A percentile compares a stretch with the other conserved stretches of the same genome.
phyloP scores from a whole-genome alignment of 345 rosid genomes.

The Gossypium australe region DNA sequence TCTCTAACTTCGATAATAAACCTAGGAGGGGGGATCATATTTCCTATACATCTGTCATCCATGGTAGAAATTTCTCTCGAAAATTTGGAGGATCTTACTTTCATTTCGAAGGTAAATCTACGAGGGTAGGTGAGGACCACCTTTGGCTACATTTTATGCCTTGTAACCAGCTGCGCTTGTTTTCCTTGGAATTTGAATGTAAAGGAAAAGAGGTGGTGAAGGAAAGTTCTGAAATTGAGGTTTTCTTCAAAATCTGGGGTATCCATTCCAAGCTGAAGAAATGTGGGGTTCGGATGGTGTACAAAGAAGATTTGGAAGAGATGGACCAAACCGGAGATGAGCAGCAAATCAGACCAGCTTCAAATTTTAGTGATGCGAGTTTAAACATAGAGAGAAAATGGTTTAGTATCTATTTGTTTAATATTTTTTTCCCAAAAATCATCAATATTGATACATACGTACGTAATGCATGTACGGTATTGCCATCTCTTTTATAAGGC shows the following conservation, averaged over 20 bases:
- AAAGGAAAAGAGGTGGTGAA: background rate
- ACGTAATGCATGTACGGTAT: background rate
- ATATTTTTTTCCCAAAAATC: background rate
- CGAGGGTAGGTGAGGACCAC: background rate
- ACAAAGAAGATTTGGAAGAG: background rate
- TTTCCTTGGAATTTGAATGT: background rate
- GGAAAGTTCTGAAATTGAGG: background rate
- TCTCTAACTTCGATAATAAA: background rate
- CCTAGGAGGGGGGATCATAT: fast-evolving
- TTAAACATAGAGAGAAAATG: background rate
- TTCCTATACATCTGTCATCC: background rate
- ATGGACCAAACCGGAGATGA: background rate
- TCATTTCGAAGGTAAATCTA: background rate
- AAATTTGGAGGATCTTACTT: fast-evolving
- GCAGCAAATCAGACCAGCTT: background rate
- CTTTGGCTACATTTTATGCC: background rate
- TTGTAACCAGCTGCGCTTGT: background rate
- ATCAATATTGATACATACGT: background rate
- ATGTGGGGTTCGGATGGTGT: background rate
- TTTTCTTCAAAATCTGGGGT: background rate
- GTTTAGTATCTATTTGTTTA: background rate
- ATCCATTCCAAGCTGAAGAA: background rate
- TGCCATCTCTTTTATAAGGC: background rate
- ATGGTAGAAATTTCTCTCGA: background rate
- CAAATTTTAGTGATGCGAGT: background rate